Evolutionary conservation across 768 basidiomycete species (phyloP).

Genomic region (Paxillus rubicundulus): DNA sequence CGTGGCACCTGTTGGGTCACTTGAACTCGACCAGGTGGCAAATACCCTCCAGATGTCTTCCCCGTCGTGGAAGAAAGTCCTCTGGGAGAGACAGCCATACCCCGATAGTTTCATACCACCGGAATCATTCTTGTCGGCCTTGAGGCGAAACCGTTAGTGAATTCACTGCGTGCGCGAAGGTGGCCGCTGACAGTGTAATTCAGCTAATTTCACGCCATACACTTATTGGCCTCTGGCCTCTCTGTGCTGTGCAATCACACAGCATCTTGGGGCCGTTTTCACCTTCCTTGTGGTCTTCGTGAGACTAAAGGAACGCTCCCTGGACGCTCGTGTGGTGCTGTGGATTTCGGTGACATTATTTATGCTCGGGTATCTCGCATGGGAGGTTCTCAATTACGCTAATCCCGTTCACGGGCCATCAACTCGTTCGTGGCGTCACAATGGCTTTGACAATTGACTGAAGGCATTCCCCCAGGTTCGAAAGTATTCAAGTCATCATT

Average conservation of each 20-base stretch:
- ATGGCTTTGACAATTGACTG: slow-evolving; percentile 3
- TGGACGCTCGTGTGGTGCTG: slow-evolving; percentile 71
- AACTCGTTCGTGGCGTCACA: slow-evolving; percentile 24
- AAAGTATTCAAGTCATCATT: slow-evolving; percentile 78
- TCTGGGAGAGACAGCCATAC: slow-evolving; percentile 75
- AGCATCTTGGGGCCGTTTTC: slow-evolving; percentile 79
- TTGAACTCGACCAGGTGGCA: background rate
- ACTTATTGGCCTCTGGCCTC: slow-evolving; percentile 71
- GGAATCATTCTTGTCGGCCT: slow-evolving; percentile 68
- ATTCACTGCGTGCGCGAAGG: slow-evolving; percentile 7
- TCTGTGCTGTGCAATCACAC: slow-evolving; percentile 73
- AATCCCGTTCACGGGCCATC: slow-evolving; percentile 24
- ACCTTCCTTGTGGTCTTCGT: slow-evolving; percentile 81
- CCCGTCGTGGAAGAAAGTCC: slow-evolving; percentile 61
- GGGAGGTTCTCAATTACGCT: slow-evolving; percentile 53
- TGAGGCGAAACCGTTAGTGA: slow-evolving; percentile 73
- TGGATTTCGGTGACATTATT: slow-evolving; percentile 62
- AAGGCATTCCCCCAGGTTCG: slow-evolving; percentile 45
- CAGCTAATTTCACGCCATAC: slow-evolving; percentile 81
- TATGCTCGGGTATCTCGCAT: slow-evolving; percentile 55
- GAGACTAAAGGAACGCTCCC: slow-evolving; percentile 55
- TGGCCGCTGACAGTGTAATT: slow-evolving; percentile 11
- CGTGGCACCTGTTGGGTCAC: too few relatives aligned
- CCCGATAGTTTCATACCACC: slow-evolving; percentile 86
- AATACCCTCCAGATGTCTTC: slow-evolving; percentile 15